phyloP scores from a whole-genome alignment of 202 grass and related monocot species.

The Musa balbisiana region DNA sequence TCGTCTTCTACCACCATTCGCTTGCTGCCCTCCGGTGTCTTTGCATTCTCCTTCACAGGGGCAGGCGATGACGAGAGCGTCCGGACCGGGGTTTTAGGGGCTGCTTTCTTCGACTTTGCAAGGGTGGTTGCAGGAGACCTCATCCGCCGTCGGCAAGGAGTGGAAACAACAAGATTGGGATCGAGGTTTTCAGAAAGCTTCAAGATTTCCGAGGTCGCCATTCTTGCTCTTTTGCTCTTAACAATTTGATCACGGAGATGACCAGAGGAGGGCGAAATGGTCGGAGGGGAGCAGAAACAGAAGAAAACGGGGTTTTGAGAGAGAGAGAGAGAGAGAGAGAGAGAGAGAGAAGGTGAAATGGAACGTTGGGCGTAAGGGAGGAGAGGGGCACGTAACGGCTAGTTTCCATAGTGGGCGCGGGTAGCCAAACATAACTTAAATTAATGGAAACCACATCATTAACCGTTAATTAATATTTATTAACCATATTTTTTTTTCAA shows the following conservation, averaged over 20 bases:
- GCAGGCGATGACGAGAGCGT: neutral
- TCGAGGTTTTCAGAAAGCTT: conserved; percentile 52
- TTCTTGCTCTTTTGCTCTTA: too few relatives aligned
- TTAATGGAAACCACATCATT: too few relatives aligned
- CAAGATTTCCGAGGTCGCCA: conserved; percentile 15
- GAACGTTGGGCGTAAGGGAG: neutral
- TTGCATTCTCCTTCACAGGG: neutral
- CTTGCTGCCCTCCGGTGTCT: neutral
- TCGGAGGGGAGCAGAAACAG: neutral
- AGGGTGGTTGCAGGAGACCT: conserved; percentile 37
- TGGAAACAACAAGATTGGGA: conserved; percentile 54
- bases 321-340: neutral
- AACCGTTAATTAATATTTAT: too few relatives aligned
- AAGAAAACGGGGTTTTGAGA: neutral
- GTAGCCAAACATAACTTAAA: too few relatives aligned
- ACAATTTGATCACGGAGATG: conserved; percentile 15
- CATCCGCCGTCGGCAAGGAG: conserved; percentile 30
- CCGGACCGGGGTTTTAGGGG: conserved; percentile 30
- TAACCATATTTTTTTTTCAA: too few relatives aligned
- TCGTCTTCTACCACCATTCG: conserved; percentile 15
- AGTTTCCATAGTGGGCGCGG: too few relatives aligned
- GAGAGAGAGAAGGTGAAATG: neutral
- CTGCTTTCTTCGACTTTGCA: conserved; percentile 29
- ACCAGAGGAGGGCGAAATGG: conserved; percentile 5
- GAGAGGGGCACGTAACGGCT: too few relatives aligned